These are phyloP conservation scores for Rosa chinensis DNA, from an alignment of 306 rosid genomes.

Conservation along the genomic window DNA sequence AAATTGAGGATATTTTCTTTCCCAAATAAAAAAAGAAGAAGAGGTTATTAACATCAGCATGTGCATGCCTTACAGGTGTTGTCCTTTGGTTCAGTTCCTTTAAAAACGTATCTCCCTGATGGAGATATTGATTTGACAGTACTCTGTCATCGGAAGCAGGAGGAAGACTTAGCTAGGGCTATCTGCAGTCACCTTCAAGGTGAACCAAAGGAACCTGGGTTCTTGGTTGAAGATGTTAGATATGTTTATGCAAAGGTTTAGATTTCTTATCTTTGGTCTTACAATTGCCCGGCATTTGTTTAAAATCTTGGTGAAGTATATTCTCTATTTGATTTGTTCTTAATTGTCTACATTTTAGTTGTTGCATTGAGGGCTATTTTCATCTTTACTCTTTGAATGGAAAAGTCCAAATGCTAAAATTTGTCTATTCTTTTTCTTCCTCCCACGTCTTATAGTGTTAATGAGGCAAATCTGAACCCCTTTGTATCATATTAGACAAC, in stretches of 20 bases:
- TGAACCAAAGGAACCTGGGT: constrained; percentile 25
- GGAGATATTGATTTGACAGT: constrained; percentile 75
- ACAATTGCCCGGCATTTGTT: not conserved
- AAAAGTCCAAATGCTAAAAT: not conserved
- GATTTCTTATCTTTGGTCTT: constrained; percentile 20
- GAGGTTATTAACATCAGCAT: constrained; percentile 7
- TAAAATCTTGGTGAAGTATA: not conserved
- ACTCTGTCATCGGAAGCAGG: constrained; percentile 40
- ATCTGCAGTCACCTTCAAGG: constrained; percentile 41
- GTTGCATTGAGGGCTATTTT: not conserved
- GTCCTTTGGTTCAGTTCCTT: constrained; percentile 68
- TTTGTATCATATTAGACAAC: not conserved
- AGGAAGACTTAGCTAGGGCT: constrained; percentile 45
- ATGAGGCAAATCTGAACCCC: not conserved
- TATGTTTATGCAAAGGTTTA: constrained; percentile 57
- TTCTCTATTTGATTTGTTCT: not conserved
- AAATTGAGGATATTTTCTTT: not conserved
- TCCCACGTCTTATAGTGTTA: not conserved
- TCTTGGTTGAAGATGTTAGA: constrained; percentile 44
- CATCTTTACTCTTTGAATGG: not conserved
- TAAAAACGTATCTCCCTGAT: constrained; percentile 77
- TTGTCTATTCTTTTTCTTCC: not conserved
- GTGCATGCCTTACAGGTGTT: constrained; percentile 50
- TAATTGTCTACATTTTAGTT: not conserved
- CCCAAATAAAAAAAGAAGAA: not conserved